Evolutionary conservation across 495 filamentous ascomycete species (phyloP).

Genomic region (Penicillium waksmanii): DNA sequence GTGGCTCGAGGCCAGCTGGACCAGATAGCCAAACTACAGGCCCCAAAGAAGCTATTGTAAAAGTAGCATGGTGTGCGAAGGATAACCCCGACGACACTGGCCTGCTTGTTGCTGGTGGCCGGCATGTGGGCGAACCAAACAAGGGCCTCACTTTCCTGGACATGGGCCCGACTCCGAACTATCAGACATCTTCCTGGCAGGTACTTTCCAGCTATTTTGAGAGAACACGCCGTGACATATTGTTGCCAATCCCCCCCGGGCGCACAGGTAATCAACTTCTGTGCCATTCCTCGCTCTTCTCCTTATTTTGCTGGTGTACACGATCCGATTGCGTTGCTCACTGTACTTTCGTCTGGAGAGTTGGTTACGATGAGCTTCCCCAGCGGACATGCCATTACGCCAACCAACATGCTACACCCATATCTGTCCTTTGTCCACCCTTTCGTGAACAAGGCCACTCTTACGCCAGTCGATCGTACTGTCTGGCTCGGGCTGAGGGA

Average conservation of each 20-base stretch:
- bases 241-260: conserved; percentile 82
- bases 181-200: conserved; percentile 88
- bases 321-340: conserved; percentile 84
- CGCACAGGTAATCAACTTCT: conserved; percentile 79
- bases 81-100: conserved; percentile 91
- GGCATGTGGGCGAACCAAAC: conserved; percentile 59
- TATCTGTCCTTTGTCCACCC: conserved; percentile 85
- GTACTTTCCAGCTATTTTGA: conserved; percentile 76
- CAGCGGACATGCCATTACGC: conserved; percentile 83
- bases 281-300: conserved; percentile 75
- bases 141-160: conserved; percentile 88
- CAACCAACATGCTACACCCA: conserved; percentile 87
- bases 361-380: conserved; percentile 88
- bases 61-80: conserved; percentile 88
- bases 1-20: conserved; percentile 46
- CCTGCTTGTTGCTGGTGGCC: conserved; percentile 82
- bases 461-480: conserved; percentile 71
- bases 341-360: conserved; percentile 82
- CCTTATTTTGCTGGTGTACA: conserved; percentile 86
- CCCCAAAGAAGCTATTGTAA: conserved; percentile 72
- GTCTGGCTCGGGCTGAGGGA: conserved; percentile 91
- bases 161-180: conserved; percentile 84
- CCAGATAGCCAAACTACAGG: conserved; percentile 38
- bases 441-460: conserved; percentile 70
- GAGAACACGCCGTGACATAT: conserved; percentile 64